Base-by-base conservation (phyloP, 441 rosid species). In the Kokia cookei region DNA sequence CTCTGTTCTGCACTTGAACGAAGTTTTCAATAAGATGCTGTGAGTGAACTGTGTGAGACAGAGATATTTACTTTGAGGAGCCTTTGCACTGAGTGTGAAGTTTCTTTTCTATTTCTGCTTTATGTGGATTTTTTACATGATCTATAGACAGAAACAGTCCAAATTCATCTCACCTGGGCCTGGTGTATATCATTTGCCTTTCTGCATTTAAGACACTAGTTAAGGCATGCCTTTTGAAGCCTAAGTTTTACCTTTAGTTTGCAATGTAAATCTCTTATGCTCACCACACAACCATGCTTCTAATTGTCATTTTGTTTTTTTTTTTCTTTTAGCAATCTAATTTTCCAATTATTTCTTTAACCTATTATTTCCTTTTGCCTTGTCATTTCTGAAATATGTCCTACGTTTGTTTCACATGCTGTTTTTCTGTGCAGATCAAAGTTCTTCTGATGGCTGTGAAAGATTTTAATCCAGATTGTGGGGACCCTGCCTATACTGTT, bases 401-500 rank as follows among this genome's bases (percentile, higher is more conserved):
- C 71, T 54, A 48, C 48, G 17, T 61, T 24, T 61, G 7, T 55
- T 62, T 76, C 75, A 73, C 75, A 71, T 71, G 74, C 55, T 82
- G 74, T 84, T 76, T 73, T 55, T 60, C 71, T 69, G 26, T 88
- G 94, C 98, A 97, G 99, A 88, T 97, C 75, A 92, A 81, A 87
- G 93, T 92, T 81, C 97, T 97, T 71, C 79, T 97, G 83, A 90
- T 86, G 95, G 97, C 99, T 67, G 92, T 95, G 76, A 97, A 97
- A 86, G 98, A 88, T 90, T 97, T 95, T 83, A 86, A 92, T 86
- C 95, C 98, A 55, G 90, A 84, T 53, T 87, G 86, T 82, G 98
- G 99, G 73, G 99, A 97, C 83, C 75, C 99, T 75, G 93, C 97
- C 73, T 95, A 97, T 85, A 95, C 98, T 24, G 92, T 93, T 96